A percentile compares a stretch with the other conserved stretches of the same genome.
Evolutionary conservation across 2,329 filamentous ascomycete species (phyloP).

Genomic region (Dichotomopilus funicola): DNA sequence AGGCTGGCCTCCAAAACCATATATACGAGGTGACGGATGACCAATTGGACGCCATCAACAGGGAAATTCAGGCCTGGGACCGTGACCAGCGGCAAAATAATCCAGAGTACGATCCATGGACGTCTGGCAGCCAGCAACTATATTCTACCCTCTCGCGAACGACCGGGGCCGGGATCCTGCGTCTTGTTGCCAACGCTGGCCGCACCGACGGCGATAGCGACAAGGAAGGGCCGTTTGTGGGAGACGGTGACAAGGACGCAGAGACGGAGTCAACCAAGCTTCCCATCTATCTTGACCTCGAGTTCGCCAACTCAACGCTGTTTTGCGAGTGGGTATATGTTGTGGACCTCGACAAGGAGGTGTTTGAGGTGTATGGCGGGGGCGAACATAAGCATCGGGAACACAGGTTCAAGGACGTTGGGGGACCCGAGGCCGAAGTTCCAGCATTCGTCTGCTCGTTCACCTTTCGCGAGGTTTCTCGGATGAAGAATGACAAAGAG

Average conservation of each 20-base stretch:
- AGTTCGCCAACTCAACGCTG: constrained; percentile 7
- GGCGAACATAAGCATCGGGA: constrained; percentile 5
- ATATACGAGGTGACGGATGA: constrained; percentile 9
- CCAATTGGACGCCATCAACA: constrained; percentile 5
- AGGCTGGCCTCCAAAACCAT: constrained; percentile 12
- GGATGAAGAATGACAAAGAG: constrained; percentile 8
- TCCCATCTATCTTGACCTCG: constrained; percentile 2
- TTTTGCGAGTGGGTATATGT: constrained; percentile 18
- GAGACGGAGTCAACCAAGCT: constrained; percentile 9
- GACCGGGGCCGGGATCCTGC: constrained; percentile 8
- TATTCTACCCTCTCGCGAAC: constrained; percentile 10
- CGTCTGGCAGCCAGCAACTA: constrained; percentile 1
- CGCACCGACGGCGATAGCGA: background rate
- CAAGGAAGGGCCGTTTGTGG: background rate
- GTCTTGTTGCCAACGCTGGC: constrained; percentile 6
- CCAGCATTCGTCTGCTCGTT: constrained; percentile 8
- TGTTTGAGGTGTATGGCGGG: constrained; percentile 13
- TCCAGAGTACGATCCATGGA: background rate
- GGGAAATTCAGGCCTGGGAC: constrained; percentile 8
- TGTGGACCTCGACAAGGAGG: constrained; percentile 15
- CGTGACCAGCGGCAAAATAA: background rate
- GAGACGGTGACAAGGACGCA: background rate
- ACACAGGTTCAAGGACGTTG: constrained; percentile 14
- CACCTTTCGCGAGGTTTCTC: constrained; percentile 9
- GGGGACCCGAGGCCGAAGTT: background rate